Percentiles rank a stretch among this genome's conserved stretches.
Evolutionary conservation across 495 filamentous ascomycete species (phyloP).

Genomic region (Aspergillus sclerotioniger): DNA sequence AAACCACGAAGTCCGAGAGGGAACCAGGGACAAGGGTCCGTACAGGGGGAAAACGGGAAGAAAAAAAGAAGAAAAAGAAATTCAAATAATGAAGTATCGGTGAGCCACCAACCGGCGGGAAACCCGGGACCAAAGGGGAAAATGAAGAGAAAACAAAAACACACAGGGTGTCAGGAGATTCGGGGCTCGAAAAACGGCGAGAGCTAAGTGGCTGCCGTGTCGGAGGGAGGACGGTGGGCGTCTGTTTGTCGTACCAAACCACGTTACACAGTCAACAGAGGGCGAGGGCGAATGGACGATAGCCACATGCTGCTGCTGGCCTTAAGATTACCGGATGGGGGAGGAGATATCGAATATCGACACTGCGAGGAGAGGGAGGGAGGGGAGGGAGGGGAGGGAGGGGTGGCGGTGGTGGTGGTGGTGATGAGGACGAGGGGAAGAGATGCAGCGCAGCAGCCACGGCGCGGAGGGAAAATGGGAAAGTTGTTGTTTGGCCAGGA

Average conservation of each 20-base stretch:
- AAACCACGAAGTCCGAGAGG: slow-evolving; percentile 45
- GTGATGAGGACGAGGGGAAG: slow-evolving; percentile 4
- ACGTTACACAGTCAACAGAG: slow-evolving; percentile 38
- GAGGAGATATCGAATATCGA: slow-evolving; percentile 14
- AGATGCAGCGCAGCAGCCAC: slow-evolving; percentile 17
- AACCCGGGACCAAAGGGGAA: slow-evolving; percentile 3
- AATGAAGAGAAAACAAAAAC: slow-evolving; percentile 8
- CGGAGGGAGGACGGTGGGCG: slow-evolving; percentile 16
- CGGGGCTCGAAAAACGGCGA: slow-evolving; percentile 11
- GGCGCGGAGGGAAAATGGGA: slow-evolving; percentile 8
- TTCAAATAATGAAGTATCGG: slow-evolving; percentile 20
- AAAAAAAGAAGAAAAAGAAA: slow-evolving; percentile 28
- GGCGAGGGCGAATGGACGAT: slow-evolving; percentile 38
- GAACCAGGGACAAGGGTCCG: slow-evolving; percentile 31
- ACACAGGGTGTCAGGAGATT: slow-evolving; percentile 14
- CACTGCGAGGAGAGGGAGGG: slow-evolving; percentile 12
- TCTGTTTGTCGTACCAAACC: slow-evolving; percentile 31
- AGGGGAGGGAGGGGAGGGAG: slow-evolving; percentile 4
- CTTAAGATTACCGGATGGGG: slow-evolving; percentile 13
- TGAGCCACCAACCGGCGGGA: background rate
- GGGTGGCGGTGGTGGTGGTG: too few relatives aligned
- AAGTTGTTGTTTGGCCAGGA: background rate
- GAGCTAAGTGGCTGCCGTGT: slow-evolving; percentile 12
- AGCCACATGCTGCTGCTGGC: slow-evolving; percentile 45
- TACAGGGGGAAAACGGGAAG: slow-evolving; percentile 19